Base-by-base conservation (phyloP, 371 early-diverging fungal genomes). In the Rhizopus arrhizus region DNA sequence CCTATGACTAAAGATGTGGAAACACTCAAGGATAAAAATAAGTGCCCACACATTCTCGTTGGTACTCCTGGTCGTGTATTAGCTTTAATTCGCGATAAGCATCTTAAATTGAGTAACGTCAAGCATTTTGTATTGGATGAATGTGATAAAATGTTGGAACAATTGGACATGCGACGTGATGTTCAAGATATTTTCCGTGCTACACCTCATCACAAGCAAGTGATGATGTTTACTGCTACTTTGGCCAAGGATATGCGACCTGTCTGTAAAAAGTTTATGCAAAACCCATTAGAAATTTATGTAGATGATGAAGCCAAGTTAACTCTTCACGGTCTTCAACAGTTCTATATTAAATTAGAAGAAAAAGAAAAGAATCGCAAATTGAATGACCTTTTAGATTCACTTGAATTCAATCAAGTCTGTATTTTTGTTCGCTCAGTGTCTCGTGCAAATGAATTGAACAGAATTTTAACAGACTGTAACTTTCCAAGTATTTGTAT, bases 101-200 rank as follows among this genome's bases (percentile, higher is more conserved):
- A 77, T 28, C 78, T 99, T 56, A 89, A 86, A 62, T 77, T 98
- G 53, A 74, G 76, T 42, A 88, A 85, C 56, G 84, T 98, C 63
- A 96, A 94, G 88, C 93, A 92, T 84, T 96, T 99, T 78, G 95
- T 99, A 16, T 82, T 99, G 32, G 99, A 99, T 74, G 99, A 99
- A 83, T 99, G 98, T 77, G 99, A 99, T 83, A 95, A 97, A 83
- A 92, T 97, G 88, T 74, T 98, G 48, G 96, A 96, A 50, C 54
- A 54, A 35, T n/a, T 64, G 89, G 96, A 96, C 65, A 97, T 98
- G 98, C 92, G 99, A 60, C 85, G 91, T 48, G 96, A 96, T 76
- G 93, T 98, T 10, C 98, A 98, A 74, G 94, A 94, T 33, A 97
- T 98, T 59, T 97, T 97, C 91, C 79, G 89, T 28, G 73, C 91